Evolutionary conservation across 176 grass and related monocot species (phyloP), one percentile per base, ranked within the genome.

Genomic region (Pharus latifolius): DNA sequence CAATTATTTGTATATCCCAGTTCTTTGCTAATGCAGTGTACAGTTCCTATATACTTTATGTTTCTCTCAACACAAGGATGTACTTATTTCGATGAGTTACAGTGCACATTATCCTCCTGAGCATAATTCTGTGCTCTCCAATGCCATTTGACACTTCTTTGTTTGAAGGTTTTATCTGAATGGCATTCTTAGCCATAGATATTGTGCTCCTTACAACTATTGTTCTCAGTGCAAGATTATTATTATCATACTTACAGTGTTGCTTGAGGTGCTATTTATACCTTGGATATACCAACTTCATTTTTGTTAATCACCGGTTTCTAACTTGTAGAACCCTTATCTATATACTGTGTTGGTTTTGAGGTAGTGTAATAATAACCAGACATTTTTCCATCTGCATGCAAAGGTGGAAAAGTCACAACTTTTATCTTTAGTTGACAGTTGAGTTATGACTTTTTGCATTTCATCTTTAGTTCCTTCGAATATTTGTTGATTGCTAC

Each of bases 371-470:
- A 18, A 34, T 60, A 49, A 54, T 10, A 34, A 62, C 63, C 23
- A 70, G 35, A 83, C 16, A 64, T 76, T 46, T 69, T 3, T 30
- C 20, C 28, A 69, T 55, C 40, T 61, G 71, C 27, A 70, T 63
- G 31, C 28, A 76, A n/a, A 63, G 59, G 28, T 6, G 35, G 46
- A 65, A 47, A 33, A 61, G 19, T 4, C 13, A 31, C 25, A 3
- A 2, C 42, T 47, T 71, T 65, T 56, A 12, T 72, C 42, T 33
- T 65, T 28, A 59, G 11, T 49, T 9, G 14, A 42, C 19, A 5
- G 7, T 30, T 33, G 45, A 31, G 7, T 43, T 73, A 57, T 49
- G 31, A 0, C 59, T 31, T 4, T 20, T 73, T 44, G 32, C 29
- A 25, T 70, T 66, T 38, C 37, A 61, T 53, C 20, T 74, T 57